Base-by-base conservation (phyloP, 2,329 filamentous ascomycete genomes). In the Apiospora rasikravindrae region DNA sequence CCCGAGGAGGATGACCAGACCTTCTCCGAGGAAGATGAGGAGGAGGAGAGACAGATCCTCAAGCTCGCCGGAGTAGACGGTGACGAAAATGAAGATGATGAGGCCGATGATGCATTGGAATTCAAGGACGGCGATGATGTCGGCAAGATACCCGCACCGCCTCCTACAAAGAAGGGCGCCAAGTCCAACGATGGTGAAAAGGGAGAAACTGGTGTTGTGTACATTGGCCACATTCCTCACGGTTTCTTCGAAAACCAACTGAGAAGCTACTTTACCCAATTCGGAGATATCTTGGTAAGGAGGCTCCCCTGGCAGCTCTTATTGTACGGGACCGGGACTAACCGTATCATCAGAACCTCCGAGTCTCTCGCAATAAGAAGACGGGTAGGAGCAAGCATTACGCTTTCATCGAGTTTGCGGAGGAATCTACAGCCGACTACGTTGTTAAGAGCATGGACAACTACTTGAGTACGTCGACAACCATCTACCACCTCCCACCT, bases 201-300 rank as follows among this genome's bases (percentile, higher is more conserved):
- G 71, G 86, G 88, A 67, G 88, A 89, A 69, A 90, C 93, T 1
- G 96, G 95, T 67, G 92, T 96, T 53, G 88, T 98, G 79, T 98
- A 98, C 84, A 88, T 99, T 78, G 95, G 94, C 80, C 94, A 95
- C 75, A 92, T 98, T 73, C 95, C 95, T 51, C 84, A 83, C 75
- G 94, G 96, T 84, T 99, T 99, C 90, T 98, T 96, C 87, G 96
- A 99, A 85, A 90, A 95, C 79, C 93, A 98, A 84, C 97, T 99
- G 93, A 91, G 90, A 77, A 91, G 92, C 75, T 99, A 98, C 87
- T 97, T 98, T 81, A 89, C 91, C 71, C 96, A 99, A 83, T 99
- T 99, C 77, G 96, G 96, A 77, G 86, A 90, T 19, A 94, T 99
- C 78, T n/a, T 64, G 57, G 57, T 64, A 64, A 64, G 84, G 71